Conservation (phyloP, 108 stramenopile genomes). For the Nitzschia putrida region DNA sequence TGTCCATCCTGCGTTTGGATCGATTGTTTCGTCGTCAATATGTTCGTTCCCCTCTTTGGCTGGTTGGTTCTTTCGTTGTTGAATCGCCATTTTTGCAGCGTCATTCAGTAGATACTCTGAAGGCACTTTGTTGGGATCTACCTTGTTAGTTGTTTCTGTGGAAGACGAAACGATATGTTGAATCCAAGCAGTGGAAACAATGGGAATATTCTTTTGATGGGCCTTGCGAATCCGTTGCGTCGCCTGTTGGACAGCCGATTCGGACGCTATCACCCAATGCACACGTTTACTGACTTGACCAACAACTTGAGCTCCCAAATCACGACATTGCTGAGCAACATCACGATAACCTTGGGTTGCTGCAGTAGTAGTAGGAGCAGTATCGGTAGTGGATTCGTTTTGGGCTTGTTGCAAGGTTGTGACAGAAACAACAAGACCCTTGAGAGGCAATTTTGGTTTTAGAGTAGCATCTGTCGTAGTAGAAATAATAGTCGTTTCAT, state of each 20-base stretch:
- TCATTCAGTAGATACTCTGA: slow-evolving; percentile 21
- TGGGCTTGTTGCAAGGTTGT: slow-evolving; percentile 47
- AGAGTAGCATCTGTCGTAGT: background rate
- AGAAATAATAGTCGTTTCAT: background rate
- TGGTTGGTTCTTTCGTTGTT: background rate
- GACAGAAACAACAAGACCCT: slow-evolving; percentile 56
- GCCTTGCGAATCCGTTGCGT: slow-evolving; percentile 86
- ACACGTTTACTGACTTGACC: slow-evolving; percentile 74
- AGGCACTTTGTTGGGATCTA: background rate
- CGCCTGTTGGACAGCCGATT: slow-evolving; percentile 42
- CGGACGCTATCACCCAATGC: slow-evolving; percentile 48
- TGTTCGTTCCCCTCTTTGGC: background rate
- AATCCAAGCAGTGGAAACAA: slow-evolving; percentile 64
- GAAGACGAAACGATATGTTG: slow-evolving; percentile 2
- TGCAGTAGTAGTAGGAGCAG: slow-evolving; percentile 5
- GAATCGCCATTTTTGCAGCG: slow-evolving; percentile 16
- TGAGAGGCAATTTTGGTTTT: slow-evolving; percentile 30
- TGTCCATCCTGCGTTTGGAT: slow-evolving; percentile 35
- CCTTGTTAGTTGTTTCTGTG: background rate
- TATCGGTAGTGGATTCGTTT: slow-evolving; percentile 10
- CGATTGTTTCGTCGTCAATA: background rate
- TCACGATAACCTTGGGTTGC: slow-evolving; percentile 21
- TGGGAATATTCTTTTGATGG: slow-evolving; percentile 58
- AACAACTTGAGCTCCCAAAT: slow-evolving; percentile 56
- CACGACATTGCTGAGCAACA: slow-evolving; percentile 34